Evolutionary conservation across 2,329 filamentous ascomycete species (phyloP), one percentile per base, ranked within the genome.

Genomic region (Herpomyces periplanetae): DNA sequence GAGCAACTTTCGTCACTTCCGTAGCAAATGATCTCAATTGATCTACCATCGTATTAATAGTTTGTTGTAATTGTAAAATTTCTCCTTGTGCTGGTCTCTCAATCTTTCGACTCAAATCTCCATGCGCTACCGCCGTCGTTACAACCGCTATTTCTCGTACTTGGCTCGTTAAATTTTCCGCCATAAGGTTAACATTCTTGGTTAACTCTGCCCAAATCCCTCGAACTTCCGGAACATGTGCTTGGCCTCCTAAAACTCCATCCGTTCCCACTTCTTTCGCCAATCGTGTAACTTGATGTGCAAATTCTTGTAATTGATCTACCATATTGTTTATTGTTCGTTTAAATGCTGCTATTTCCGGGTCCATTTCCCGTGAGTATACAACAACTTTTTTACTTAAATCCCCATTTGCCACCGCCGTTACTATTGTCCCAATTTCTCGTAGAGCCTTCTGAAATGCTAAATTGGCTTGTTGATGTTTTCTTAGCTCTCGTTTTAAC

Each of bases 321-420:
- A 91, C 85, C 75, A 91, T 91, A 28, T 66, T 84, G 38, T 91
- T 91, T 44, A 91, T 91, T 25, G 75, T 88, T 31, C 69, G 61
- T 43, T 91, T 91, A 47, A 91, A 91, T 5, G 69, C 73, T 11
- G 71, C 80, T 33, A 91, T 91, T 47, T 91, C 75, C 11, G 73
- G 71, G 47, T 91, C 75, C 62, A 88, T 80, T 43, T 91, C 75
- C 28, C 84, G 62, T 3, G 66, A 65, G 35, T 88, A 80, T 37
- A 91, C 84, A 32, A 75, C 57, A 26, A 88, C 75, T 42, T 87
- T 85, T 48, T 87, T 88, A 37, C 71, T 87, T 24, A 91, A 48
- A 35, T 91, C 75, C 40, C 75, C 75, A 31, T 69, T 68, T 22
- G 75, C 80, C 28, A 91, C 80, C 25, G 75, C 73, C 10, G 80